Base-by-base conservation (phyloP, 257 asterid species). In the Solanum raphanifolium region DNA sequence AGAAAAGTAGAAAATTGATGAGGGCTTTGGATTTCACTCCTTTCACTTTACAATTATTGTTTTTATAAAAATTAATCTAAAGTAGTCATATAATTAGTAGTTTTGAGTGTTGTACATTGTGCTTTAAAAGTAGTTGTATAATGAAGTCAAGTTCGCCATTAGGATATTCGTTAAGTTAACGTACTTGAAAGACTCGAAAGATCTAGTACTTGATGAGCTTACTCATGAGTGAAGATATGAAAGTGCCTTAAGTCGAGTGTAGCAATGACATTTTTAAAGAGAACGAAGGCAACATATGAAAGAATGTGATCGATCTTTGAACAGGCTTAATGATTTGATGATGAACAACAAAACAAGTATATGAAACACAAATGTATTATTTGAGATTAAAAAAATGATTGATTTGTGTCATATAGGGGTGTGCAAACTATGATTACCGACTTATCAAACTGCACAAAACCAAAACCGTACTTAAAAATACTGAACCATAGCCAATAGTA, bases 1-100 rank as follows among this genome's bases (percentile, higher is more conserved):
- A 48, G 62, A 86, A 90, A 91, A 92, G 91, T 88, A 90, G 92
- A 92, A 92, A 90, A 92, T 86, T 90, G 88, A 88, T 89, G 87
- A 83, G 46, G 52, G 83, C 90, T 62, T 91, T 48, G 88, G 89
- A 81, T 86, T 88, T 88, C 90, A 83, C 87, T 81, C 68, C 48
- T 69, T 85, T 79, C 78, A 68, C 71, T 87, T 27, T 87, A 89
- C 60, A 86, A 65, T 62, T 72, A 23, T n/a, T 32, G 5, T 55
- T 13, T 60, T 21, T 62, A 39, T 88, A 16, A 8, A 34, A 34
- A 34, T 9, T 8, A 72, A 16, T 32, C 11, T 3, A 41, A 39
- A 78, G 7, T 39, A n/a, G 79, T 41, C 21, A 35, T 9, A 83
- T 60, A 66, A 86, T 74, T 23, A 48, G 43, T 65, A 36, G 27